Percentiles rank a stretch among this genome's conserved stretches.
phyloP scores from a whole-genome alignment of 495 filamentous ascomycete species.

The Penicillium alfredii region DNA sequence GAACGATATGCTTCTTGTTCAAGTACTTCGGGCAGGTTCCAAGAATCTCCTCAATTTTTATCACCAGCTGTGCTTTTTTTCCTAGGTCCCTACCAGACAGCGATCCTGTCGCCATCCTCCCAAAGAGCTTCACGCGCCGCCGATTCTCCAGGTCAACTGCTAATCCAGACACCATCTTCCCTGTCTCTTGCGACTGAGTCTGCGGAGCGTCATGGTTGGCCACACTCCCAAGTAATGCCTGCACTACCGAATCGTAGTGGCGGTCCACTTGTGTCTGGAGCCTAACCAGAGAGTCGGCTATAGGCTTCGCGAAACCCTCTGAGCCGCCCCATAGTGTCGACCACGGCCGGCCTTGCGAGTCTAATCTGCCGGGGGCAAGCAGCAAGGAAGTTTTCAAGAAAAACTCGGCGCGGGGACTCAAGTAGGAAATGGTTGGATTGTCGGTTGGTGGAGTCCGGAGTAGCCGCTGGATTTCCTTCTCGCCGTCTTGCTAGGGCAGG shows the following conservation, averaged over 20 bases:
- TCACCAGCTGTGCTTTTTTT: slow-evolving; percentile 55
- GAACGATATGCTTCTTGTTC: slow-evolving; percentile 60
- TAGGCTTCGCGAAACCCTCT: slow-evolving; percentile 53
- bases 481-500: slow-evolving; percentile 48
- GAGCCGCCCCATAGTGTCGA: slow-evolving; percentile 70
- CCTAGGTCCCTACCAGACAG: slow-evolving; percentile 23
- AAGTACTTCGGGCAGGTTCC: slow-evolving; percentile 83
- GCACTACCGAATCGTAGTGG: slow-evolving; percentile 58
- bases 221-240: slow-evolving; percentile 50
- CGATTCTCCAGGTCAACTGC: slow-evolving; percentile 62
- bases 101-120: slow-evolving; percentile 55
- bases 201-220: too few relatives aligned
- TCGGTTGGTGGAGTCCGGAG: slow-evolving; percentile 41
- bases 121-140: slow-evolving; percentile 61
- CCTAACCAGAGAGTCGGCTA: slow-evolving; percentile 53
- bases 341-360: slow-evolving; percentile 60
- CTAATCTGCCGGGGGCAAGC: slow-evolving; percentile 64
- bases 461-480: slow-evolving; percentile 41
- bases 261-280: slow-evolving; percentile 53
- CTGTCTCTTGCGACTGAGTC: too few relatives aligned
- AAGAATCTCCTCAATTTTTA: slow-evolving; percentile 62
- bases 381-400: slow-evolving; percentile 57
- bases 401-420: slow-evolving; percentile 47
- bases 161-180: too few relatives aligned
- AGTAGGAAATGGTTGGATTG: slow-evolving; percentile 57